These are phyloP conservation scores for Fusarium protoensiforme DNA, from an alignment of 2,329 filamentous ascomycete genomes.

Conservation along the genomic window DNA sequence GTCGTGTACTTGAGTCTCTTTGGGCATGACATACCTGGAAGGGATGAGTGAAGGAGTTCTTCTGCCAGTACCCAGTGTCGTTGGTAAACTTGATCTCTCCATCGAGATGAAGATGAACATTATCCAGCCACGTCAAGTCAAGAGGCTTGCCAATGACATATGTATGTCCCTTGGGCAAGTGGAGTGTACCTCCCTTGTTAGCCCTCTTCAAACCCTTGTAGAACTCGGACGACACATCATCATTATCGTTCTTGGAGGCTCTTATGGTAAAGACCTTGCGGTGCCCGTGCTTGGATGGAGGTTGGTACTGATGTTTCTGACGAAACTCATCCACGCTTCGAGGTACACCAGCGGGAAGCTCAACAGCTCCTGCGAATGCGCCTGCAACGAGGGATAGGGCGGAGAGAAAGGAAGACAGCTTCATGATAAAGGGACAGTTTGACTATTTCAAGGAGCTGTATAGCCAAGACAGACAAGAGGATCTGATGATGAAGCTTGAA, in stretches of 20 bases:
- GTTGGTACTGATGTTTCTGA: conserved; percentile 32
- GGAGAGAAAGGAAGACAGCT: conserved; percentile 34
- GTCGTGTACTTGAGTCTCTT: fast-evolving
- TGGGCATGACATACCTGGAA: conserved; percentile 26
- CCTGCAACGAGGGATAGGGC: conserved; percentile 30
- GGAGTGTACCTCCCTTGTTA: conserved; percentile 37
- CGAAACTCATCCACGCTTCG: conserved; percentile 40
- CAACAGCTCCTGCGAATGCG: conserved; percentile 29
- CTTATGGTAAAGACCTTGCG: conserved; percentile 35
- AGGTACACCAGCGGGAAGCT: conserved; percentile 39
- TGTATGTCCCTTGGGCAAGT: conserved; percentile 35
- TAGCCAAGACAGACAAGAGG: not conserved
- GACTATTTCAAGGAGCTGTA: not conserved
- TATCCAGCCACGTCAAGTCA: conserved; percentile 36
- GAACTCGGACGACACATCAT: conserved; percentile 38
- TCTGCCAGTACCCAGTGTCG: conserved; percentile 37
- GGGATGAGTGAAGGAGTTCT: conserved; percentile 35
- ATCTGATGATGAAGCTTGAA: not conserved
- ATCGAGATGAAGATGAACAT: conserved; percentile 40
- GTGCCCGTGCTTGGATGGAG: conserved; percentile 11
- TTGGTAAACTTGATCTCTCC: conserved; percentile 43
- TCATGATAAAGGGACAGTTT: conserved; percentile 26
- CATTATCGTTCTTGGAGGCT: conserved; percentile 29
- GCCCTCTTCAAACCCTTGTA: conserved; percentile 37
- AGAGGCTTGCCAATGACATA: conserved; percentile 40